Percentiles rank a stretch among this genome's conserved stretches.
phyloP scores from a whole-genome alignment of 2,329 filamentous ascomycete species.

The Lachnellula willkommii region DNA sequence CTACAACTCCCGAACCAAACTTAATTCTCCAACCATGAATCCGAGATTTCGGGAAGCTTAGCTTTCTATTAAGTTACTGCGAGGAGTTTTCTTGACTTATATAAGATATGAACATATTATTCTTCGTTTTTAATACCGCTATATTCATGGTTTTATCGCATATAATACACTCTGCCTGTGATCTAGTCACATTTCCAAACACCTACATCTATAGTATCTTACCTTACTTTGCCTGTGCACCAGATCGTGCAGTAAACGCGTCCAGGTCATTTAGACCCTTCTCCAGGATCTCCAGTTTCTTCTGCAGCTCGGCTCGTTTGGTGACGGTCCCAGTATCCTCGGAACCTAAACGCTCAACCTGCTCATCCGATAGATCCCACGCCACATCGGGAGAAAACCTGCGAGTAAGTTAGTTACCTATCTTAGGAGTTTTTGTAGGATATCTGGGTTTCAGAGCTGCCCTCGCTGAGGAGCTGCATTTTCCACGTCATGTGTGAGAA shows the following conservation, averaged over 20 bases:
- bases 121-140: too few species aligned
- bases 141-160: too few species aligned
- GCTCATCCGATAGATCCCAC: slow-evolving; percentile 6
- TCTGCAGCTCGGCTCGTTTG: neutral
- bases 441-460: neutral
- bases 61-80: too few species aligned
- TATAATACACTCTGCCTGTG: too few species aligned
- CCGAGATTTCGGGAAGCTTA: too few species aligned
- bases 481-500: neutral
- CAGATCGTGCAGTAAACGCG: slow-evolving; percentile 1
- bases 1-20: too few species aligned
- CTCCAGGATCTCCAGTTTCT: neutral
- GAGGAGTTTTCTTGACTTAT: too few species aligned
- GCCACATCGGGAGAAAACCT: slow-evolving; percentile 6
- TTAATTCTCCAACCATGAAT: too few species aligned
- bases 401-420: neutral
- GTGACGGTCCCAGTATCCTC: slow-evolving; percentile 1
- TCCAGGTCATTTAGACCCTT: slow-evolving; percentile 2
- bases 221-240: neutral
- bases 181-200: too few species aligned
- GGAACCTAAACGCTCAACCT: slow-evolving; percentile 1
- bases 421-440: neutral
- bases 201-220: neutral
- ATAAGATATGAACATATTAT: too few species aligned
- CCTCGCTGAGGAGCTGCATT: neutral